Conservation (phyloP, 495 filamentous ascomycete species). For the Cryomyces minteri region DNA sequence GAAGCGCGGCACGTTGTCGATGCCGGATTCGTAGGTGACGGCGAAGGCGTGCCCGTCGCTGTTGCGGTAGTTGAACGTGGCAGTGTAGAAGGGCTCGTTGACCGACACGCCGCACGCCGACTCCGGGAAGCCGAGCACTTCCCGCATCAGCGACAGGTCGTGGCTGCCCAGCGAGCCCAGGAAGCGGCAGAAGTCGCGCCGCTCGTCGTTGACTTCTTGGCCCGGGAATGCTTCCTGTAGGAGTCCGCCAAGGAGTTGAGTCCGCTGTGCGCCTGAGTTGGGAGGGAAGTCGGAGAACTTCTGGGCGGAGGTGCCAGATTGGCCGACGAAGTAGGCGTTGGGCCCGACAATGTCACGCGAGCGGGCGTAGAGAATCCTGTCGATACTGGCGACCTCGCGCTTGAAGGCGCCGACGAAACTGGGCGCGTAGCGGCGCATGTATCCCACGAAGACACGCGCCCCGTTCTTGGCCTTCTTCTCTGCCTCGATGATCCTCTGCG, state of each 20-base stretch:
- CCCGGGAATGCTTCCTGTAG: constrained; percentile 16
- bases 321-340: constrained; percentile 26
- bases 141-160: constrained; percentile 36
- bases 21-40: constrained; percentile 35
- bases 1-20: constrained; percentile 32
- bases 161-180: constrained; percentile 33
- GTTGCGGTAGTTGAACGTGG: constrained; percentile 24
- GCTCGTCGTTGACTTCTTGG: constrained; percentile 11
- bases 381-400: constrained; percentile 24
- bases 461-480: constrained; percentile 14
- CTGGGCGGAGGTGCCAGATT: constrained; percentile 28
- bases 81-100: constrained; percentile 28
- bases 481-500: constrained; percentile 25
- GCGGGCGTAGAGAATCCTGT: constrained; percentile 32
- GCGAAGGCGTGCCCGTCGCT: constrained; percentile 19
- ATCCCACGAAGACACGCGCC: constrained; percentile 33
- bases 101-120: constrained; percentile 26
- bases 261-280: constrained; percentile 10
- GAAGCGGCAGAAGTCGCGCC: constrained; percentile 21
- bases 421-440: constrained; percentile 34
- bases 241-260: constrained; percentile 9
- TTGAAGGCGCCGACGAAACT: constrained; percentile 29
- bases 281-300: constrained; percentile 17
- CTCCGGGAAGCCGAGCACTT: constrained; percentile 29
- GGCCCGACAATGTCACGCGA: constrained; percentile 35